Evolutionary conservation across 2,329 filamentous ascomycete species (phyloP).

Genomic region (Hymenoscyphus repandus): DNA sequence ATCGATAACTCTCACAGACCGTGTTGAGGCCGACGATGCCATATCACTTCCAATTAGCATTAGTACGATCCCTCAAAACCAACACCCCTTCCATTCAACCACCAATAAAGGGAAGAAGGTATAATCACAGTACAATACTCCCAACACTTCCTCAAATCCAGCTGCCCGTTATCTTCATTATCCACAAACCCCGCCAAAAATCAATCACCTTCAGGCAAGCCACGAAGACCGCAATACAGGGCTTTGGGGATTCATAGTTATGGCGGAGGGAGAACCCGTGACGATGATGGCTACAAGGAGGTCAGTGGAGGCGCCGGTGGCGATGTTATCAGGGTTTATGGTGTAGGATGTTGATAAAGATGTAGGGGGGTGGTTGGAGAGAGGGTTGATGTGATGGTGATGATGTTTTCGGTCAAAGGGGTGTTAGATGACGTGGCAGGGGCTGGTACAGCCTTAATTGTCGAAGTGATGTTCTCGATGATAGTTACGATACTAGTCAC

Average conservation of each 20-base stretch:
- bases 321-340: not conserved
- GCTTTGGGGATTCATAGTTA: conserved; percentile 24
- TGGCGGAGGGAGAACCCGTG: conserved; percentile 6
- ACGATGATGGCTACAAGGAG: not conserved
- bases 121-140: conserved; percentile 35
- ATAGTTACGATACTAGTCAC: conserved; percentile 7
- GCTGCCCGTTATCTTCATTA: conserved; percentile 30
- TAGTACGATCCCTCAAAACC: not conserved
- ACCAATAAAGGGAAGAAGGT: not conserved
- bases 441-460: not conserved
- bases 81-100: not conserved
- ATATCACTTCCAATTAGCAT: not conserved
- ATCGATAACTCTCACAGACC: conserved; percentile 20
- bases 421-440: not conserved
- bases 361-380: not conserved
- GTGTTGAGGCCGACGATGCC: conserved; percentile 7
- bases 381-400: conserved; percentile 27
- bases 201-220: conserved; percentile 31
- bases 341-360: not conserved
- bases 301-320: not conserved
- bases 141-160: conserved; percentile 39
- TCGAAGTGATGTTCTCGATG: conserved; percentile 8
- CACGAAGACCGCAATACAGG: conserved; percentile 36
- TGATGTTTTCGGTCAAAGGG: not conserved
- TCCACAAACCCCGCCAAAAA: conserved; percentile 35